Evolutionary conservation across 352 stramenopile species (phyloP).

Genomic region (Phytopythium litorale): DNA sequence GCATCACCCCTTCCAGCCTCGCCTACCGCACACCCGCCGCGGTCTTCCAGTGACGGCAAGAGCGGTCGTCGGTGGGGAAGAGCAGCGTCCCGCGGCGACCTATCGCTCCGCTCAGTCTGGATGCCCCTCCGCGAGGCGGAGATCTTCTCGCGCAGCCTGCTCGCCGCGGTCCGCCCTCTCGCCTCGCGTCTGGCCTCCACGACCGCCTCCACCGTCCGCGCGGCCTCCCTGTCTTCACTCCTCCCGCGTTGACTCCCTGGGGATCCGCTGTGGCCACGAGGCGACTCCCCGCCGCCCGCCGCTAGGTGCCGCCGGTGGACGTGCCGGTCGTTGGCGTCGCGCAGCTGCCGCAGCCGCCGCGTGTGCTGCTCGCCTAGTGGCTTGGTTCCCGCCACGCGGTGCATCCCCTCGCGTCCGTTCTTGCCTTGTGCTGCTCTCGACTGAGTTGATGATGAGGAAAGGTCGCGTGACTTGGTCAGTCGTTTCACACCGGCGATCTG

Average conservation of each 20-base stretch:
- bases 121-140: conserved; percentile 33
- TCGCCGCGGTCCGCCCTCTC: conserved; percentile 14
- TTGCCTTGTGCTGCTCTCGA: background rate
- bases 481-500: too few species aligned
- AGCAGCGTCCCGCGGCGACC: background rate
- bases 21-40: background rate
- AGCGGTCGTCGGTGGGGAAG: background rate
- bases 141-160: conserved; percentile 33
- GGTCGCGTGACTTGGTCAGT: background rate
- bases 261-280: background rate
- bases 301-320: conserved; percentile 32
- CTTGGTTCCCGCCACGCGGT: conserved; percentile 16
- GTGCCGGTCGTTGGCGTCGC: conserved; percentile 24
- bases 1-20: background rate
- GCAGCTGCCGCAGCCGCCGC: conserved; percentile 41
- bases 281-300: background rate
- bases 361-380: conserved; percentile 45
- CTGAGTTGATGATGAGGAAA: background rate
- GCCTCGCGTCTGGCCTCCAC: conserved; percentile 25
- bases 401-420: conserved; percentile 11
- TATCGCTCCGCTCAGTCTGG: conserved; percentile 45
- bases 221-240: background rate
- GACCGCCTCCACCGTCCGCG: conserved; percentile 42
- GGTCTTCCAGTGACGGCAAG: conserved; percentile 11
- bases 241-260: background rate